phyloP scores from a whole-genome alignment of 106 monocot species.

The Narthecium ossifragum region DNA sequence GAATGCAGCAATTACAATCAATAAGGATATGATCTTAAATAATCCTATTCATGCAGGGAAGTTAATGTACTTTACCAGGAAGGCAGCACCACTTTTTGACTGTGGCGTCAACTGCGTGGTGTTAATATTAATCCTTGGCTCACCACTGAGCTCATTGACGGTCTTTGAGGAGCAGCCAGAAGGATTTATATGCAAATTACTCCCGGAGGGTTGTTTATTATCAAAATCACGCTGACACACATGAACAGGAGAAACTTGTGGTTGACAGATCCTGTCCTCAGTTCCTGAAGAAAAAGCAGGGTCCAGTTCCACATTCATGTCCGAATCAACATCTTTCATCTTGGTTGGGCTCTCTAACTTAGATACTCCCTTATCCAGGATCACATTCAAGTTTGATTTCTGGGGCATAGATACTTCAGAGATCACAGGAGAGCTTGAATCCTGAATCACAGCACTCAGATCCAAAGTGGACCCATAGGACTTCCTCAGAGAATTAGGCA shows the following conservation, averaged over 20 bases:
- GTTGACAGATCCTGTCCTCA: slow-evolving; percentile 5
- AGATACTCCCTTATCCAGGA: slow-evolving; percentile 9
- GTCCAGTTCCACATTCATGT: neutral
- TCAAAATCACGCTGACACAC: neutral
- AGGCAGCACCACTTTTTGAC: slow-evolving; percentile 1
- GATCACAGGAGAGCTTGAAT: slow-evolving; percentile 1
- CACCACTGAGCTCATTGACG: too few relatives aligned
- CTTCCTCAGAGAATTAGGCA: slow-evolving; percentile 5
- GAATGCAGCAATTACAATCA: neutral
- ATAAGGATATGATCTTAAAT: too few relatives aligned
- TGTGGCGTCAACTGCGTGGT: neutral
- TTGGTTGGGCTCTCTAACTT: slow-evolving; percentile 1
- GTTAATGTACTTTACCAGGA: slow-evolving; percentile 13
- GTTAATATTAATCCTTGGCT: neutral
- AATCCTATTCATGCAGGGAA: too few relatives aligned
- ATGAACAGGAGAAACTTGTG: neutral
- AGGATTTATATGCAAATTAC: too few relatives aligned
- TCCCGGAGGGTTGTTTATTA: neutral
- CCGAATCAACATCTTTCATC: neutral
- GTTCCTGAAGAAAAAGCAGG: slow-evolving; percentile 1
- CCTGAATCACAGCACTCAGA: slow-evolving; percentile 6
- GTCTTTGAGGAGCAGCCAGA: too few relatives aligned
- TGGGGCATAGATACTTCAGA: slow-evolving; percentile 8
- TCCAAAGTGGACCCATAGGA: slow-evolving; percentile 10
- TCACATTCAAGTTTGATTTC: slow-evolving; percentile 8